phyloP scores from a whole-genome alignment of 345 rosid genomes.

The Salix dunnii region DNA sequence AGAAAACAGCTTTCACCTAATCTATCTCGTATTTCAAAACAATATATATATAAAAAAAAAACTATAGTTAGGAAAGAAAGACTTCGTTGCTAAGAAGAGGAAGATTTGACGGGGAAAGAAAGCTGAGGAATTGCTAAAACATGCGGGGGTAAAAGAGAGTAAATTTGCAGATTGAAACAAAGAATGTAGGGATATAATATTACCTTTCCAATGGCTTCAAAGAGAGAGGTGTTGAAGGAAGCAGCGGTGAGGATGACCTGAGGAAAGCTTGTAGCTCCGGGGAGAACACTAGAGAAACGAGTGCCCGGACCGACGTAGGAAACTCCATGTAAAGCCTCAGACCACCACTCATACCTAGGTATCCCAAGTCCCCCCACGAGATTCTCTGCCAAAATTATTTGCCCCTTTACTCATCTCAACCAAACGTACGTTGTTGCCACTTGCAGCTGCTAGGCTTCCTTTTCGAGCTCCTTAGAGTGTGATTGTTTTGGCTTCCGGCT shows the following conservation, averaged over 20 bases:
- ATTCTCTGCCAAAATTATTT: no score
- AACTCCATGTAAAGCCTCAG: conserved; percentile 94
- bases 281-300: conserved; percentile 49
- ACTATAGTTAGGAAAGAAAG: no score
- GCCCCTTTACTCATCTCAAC: no score
- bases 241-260: conserved; percentile 91
- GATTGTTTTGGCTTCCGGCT: no score
- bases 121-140: no score
- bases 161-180: not conserved
- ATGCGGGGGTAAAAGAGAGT: not conserved
- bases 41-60: no score
- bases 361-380: conserved; percentile 44
- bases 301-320: conserved; percentile 82
- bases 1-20: no score
- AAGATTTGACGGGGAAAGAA: not conserved
- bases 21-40: no score
- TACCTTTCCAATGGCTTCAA: conserved; percentile 89
- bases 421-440: no score
- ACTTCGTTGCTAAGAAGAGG: not conserved
- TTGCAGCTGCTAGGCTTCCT: no score
- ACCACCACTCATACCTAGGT: conserved; percentile 93
- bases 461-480: no score
- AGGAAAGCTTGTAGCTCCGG: conserved; percentile 95
- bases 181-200: no score
- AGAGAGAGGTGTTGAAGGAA: conserved; percentile 77